phyloP scores from a whole-genome alignment of 345 rosid species.

The Eucalyptus brandiana region DNA sequence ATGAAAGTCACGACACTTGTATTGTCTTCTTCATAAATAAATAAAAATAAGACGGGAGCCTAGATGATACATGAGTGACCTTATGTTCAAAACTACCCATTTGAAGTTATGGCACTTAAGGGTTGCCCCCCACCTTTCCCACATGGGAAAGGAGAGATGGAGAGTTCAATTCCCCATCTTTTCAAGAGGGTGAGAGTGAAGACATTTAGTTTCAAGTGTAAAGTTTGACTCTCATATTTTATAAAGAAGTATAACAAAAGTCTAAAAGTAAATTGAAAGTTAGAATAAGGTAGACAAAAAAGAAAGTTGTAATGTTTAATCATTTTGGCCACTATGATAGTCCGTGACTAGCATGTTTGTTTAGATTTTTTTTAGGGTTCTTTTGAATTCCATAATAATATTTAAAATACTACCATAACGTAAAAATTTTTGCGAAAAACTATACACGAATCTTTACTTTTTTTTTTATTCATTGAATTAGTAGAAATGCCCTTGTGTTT shows the following conservation, averaged over 20 bases:
- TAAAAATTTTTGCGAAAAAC: rapidly evolving
- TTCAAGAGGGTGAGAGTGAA: rapidly evolving
- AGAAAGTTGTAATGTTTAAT: background rate
- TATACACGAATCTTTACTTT: background rate
- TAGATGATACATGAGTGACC: background rate
- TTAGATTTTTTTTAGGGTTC: background rate
- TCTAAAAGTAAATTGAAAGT: rapidly evolving
- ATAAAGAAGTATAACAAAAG: no score
- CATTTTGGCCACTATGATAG: background rate
- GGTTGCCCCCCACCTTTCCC: no score
- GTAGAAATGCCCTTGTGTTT: background rate
- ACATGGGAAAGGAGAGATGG: no score
- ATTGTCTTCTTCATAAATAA: no score
- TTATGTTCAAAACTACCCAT: background rate
- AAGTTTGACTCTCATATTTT: rapidly evolving
- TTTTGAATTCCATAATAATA: background rate
- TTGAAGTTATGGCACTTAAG: no score
- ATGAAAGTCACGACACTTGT: background rate
- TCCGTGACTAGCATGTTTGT: rapidly evolving
- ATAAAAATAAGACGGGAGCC: rapidly evolving
- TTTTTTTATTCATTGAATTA: background rate
- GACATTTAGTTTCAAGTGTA: no score
- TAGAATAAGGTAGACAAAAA: no score
- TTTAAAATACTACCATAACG: background rate
- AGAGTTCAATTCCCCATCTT: no score